Evolutionary conservation across 2,329 filamentous ascomycete species (phyloP).

Genomic region (Xylaria hypoxylon): DNA sequence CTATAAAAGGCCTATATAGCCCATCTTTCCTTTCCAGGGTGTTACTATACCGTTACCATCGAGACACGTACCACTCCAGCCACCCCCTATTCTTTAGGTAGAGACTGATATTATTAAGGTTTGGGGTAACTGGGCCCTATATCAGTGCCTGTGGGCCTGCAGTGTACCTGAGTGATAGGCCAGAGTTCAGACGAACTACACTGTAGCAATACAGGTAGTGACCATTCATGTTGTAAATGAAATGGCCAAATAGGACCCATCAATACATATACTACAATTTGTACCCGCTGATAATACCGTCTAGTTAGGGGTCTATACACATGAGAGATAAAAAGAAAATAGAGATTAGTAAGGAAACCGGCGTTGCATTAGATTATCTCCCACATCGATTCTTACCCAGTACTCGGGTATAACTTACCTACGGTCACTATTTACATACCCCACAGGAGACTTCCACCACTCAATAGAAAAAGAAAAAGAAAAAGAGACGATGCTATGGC

Average conservation of each 20-base stretch:
- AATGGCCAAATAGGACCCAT: background rate
- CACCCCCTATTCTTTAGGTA: background rate
- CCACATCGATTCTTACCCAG: background rate
- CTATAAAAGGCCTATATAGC: background rate
- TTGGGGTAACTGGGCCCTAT: background rate
- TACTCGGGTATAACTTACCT: background rate
- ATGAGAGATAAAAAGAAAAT: background rate
- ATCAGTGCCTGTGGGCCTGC: background rate
- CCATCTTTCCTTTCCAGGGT: background rate
- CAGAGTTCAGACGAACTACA: too few species aligned
- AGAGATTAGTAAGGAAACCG: background rate
- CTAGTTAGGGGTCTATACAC: background rate
- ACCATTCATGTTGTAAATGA: background rate
- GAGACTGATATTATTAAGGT: background rate
- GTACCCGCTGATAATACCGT: background rate
- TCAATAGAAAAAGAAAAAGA: background rate
- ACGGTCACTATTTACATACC: background rate
- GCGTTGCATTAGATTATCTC: background rate
- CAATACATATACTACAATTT: background rate
- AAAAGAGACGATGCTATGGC: background rate
- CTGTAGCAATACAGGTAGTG: too few species aligned
- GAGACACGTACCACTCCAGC: background rate
- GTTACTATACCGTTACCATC: background rate
- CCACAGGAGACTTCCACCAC: too few species aligned
- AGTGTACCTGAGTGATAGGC: too few species aligned